A percentile compares a stretch with the other conserved stretches of the same genome.
phyloP scores from a whole-genome alignment of 176 grass and related monocot genomes.

The Aechmea fasciata region DNA sequence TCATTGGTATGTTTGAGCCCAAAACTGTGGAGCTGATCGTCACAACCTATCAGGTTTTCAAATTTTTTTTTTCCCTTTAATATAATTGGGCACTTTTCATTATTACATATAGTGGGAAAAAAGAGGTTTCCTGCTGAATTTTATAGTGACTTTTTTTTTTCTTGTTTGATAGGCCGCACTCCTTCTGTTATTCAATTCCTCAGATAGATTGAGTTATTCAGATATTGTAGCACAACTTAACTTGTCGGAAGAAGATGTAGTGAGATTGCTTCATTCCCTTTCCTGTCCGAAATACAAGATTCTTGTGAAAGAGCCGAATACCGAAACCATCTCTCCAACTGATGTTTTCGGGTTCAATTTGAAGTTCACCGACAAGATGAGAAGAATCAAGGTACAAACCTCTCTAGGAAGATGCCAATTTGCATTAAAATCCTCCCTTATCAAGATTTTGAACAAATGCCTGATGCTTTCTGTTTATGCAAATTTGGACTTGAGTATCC shows the following conservation, averaged over 20 bases:
- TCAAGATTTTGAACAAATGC: too few species aligned
- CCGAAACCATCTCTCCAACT: constrained; percentile 14
- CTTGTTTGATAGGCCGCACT: constrained; percentile 11
- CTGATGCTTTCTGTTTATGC: too few species aligned
- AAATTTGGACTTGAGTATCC: too few species aligned
- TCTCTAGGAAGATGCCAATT: background rate
- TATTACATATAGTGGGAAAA: background rate
- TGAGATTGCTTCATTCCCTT: constrained; percentile 29
- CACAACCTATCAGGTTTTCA: constrained; percentile 68
- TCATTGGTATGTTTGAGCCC: constrained; percentile 62
- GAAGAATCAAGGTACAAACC: constrained; percentile 15
- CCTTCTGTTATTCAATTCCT: constrained; percentile 23
- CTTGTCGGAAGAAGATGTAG: constrained; percentile 23
- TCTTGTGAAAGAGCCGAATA: constrained; percentile 20
- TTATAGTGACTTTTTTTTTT: background rate
- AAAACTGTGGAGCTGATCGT: constrained; percentile 86
- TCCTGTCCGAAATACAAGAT: constrained; percentile 25
- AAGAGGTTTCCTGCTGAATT: background rate
- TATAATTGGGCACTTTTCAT: background rate
- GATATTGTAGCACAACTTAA: constrained; percentile 24
- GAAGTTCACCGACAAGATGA: constrained; percentile 20
- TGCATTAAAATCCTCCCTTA: background rate
- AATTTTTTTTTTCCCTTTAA: too few species aligned
- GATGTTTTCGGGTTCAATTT: constrained; percentile 14
- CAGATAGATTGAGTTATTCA: constrained; percentile 24